These are phyloP conservation scores for Sedum album DNA, from an alignment of 164 flowering plant species.

Conservation along the genomic window DNA sequence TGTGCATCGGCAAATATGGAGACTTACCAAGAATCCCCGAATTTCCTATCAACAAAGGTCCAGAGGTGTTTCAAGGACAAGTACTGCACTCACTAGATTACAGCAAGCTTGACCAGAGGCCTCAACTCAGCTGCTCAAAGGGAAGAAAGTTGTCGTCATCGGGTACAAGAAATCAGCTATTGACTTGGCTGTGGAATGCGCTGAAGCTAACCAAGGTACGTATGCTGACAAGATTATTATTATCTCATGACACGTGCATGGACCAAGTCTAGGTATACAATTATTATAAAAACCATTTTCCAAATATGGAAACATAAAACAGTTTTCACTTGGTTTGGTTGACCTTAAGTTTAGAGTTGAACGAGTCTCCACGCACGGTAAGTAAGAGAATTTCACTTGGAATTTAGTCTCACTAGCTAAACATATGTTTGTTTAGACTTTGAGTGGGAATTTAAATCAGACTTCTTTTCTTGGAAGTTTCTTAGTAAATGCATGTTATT, in stretches of 20 bases:
- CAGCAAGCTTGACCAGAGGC: slow-evolving; percentile 64
- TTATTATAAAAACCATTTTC: neutral
- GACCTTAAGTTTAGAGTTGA: neutral
- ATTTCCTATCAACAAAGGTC: slow-evolving; percentile 56
- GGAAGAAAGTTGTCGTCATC: slow-evolving; percentile 66
- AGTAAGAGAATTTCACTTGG: neutral
- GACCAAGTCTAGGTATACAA: neutral
- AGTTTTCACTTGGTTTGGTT: neutral
- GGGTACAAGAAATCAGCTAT: slow-evolving; percentile 95
- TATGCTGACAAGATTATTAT: neutral
- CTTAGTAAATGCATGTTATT: neutral
- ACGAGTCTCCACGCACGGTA: neutral
- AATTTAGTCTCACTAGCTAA: neutral
- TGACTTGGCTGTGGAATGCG: slow-evolving; percentile 77
- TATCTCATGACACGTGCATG: neutral
- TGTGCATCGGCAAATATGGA: slow-evolving; percentile 85
- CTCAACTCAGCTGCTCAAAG: slow-evolving; percentile 40
- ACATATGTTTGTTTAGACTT: neutral
- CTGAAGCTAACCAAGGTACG: slow-evolving; percentile 80
- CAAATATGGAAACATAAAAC: neutral
- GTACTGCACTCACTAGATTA: slow-evolving; percentile 82
- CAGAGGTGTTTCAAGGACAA: slow-evolving; percentile 63
- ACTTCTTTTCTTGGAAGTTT: neutral
- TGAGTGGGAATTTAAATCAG: neutral
- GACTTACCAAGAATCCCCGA: slow-evolving; percentile 57